A percentile compares a stretch with the other conserved stretches of the same genome.
Conservation (phyloP, 148 eudicot genomes). For the Vaccinium darrowii region DNA sequence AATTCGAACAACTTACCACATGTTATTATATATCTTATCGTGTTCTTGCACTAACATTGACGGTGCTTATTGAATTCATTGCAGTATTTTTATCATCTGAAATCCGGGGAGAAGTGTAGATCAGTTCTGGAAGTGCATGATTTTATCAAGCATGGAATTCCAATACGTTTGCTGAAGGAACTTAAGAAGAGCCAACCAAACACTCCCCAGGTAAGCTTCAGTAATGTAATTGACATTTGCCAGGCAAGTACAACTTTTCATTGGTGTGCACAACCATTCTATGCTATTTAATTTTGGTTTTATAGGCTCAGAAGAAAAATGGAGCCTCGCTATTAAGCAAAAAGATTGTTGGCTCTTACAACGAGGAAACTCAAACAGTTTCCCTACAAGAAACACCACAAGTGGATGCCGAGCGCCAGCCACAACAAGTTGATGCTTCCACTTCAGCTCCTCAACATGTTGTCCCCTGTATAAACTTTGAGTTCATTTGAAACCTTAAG, state of each 20-base stretch:
- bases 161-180: background rate
- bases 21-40: background rate
- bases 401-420: background rate
- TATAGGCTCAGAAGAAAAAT: background rate
- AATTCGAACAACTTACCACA: background rate
- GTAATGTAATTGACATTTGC: background rate
- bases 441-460: background rate
- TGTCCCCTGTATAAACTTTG: background rate
- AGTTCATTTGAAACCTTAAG: background rate
- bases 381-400: background rate
- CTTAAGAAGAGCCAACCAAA: background rate
- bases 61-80: background rate
- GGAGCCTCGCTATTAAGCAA: background rate
- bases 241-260: background rate
- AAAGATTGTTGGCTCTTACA: background rate
- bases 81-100: background rate
- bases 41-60: background rate
- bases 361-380: background rate
- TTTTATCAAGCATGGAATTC: background rate
- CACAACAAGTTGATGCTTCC: background rate
- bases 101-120: background rate
- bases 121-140: background rate
- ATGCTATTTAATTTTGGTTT: background rate
- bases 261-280: background rate
- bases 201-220: background rate